Evolutionary conservation across 257 asterid species (phyloP).

Genomic region (Nicotiana benthamiana): DNA sequence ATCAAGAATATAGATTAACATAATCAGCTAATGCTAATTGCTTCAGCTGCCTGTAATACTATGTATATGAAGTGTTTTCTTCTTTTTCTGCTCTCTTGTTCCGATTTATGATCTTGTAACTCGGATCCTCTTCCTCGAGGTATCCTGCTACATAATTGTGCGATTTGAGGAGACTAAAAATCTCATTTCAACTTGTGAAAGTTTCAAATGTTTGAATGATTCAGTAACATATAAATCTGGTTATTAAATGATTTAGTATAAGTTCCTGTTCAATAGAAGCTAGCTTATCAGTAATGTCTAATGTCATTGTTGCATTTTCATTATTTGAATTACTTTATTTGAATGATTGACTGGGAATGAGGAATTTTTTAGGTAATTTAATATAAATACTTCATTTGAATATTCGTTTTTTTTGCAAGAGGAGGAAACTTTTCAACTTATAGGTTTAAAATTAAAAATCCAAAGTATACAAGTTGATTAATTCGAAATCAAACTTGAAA

Average conservation of each 20-base stretch:
- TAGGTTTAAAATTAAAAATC: no score
- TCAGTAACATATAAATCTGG: background rate
- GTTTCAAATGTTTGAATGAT: background rate
- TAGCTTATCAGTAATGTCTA: background rate
- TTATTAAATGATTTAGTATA: background rate
- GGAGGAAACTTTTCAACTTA: no score
- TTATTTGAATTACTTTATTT: no score
- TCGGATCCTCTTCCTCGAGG: background rate
- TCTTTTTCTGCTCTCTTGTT: background rate
- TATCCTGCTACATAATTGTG: background rate
- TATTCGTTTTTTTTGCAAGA: no score
- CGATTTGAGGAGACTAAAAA: background rate
- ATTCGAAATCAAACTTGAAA: no score
- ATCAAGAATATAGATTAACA: background rate
- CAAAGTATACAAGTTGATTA: no score
- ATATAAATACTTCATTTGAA: no score
- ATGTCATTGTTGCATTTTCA: no score
- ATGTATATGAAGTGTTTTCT: constrained; percentile 30
- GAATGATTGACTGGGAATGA: no score
- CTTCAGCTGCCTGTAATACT: constrained; percentile 23
- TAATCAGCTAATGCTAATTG: constrained; percentile 13
- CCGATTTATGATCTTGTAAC: background rate
- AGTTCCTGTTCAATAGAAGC: background rate
- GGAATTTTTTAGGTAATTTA: no score
- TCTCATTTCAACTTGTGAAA: constrained; percentile 5